Percentiles rank a stretch among this genome's conserved stretches.
Conservation (phyloP, 176 grass and related monocot species). For the Aegilops bicornis region DNA sequence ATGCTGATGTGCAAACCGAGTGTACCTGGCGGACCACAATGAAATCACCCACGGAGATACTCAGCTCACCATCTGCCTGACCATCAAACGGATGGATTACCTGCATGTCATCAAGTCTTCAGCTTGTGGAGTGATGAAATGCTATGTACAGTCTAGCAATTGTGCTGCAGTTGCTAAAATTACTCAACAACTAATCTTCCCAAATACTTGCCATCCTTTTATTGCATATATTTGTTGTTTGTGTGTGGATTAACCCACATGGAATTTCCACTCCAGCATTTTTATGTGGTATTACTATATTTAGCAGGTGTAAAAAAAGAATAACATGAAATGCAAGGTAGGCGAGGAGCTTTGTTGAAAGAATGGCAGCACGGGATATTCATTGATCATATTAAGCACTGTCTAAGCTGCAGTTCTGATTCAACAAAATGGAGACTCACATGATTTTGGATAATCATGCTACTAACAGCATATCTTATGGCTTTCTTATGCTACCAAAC, state of each 20-base stretch:
- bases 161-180: background rate
- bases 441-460: conserved; percentile 14
- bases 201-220: conserved; percentile 8
- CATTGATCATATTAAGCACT: background rate
- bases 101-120: conserved; percentile 32
- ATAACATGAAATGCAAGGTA: conserved; percentile 20
- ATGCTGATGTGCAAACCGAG: background rate
- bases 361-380: conserved; percentile 1
- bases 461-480: conserved; percentile 1
- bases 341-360: conserved; percentile 7
- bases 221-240: background rate
- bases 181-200: background rate
- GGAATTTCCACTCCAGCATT: background rate
- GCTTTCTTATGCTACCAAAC: background rate
- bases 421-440: background rate
- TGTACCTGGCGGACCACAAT: conserved; percentile 89
- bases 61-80: conserved; percentile 86
- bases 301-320: background rate
- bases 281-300: background rate
- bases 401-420: background rate
- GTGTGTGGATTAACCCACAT: background rate
- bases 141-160: background rate
- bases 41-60: conserved; percentile 76
- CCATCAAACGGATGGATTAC: conserved; percentile 93
- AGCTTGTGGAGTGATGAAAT: conserved; percentile 13